Conservation (phyloP, 257 asterid genomes). For the Rubia yunnanensis region DNA sequence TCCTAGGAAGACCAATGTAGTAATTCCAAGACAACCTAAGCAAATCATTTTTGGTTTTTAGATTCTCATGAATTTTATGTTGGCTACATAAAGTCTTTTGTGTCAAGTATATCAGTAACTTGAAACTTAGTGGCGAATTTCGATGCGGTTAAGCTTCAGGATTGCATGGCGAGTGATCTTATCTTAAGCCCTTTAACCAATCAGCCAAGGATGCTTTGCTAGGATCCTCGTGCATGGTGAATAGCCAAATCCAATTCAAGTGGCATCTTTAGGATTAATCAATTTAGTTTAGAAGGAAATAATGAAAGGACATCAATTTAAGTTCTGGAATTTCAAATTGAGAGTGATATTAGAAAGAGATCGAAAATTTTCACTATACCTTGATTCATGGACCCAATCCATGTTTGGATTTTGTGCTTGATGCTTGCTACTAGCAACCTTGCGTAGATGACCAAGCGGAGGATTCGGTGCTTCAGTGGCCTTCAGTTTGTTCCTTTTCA, state of each 20-base stretch:
- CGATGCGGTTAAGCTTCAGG: background rate
- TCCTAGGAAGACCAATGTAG: too few species aligned
- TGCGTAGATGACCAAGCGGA: background rate
- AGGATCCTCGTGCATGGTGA: background rate
- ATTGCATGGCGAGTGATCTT: background rate
- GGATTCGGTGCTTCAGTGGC: background rate
- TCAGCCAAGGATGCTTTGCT: too few species aligned
- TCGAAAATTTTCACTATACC: too few species aligned
- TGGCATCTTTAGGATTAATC: background rate
- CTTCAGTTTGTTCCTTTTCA: background rate
- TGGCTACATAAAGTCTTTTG: background rate
- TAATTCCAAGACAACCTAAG: too few species aligned
- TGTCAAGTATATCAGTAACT: background rate
- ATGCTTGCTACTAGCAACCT: background rate
- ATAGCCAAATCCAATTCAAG: background rate
- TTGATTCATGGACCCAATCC: too few species aligned
- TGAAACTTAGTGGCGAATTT: background rate
- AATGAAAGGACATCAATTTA: background rate
- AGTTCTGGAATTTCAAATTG: background rate
- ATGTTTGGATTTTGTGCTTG: background rate
- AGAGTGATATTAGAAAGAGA: too few species aligned
- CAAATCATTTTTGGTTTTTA: background rate
- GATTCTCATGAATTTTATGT: background rate
- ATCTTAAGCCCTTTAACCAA: too few species aligned
- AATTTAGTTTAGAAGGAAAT: too few species aligned